Evolutionary conservation across 2,329 filamentous ascomycete genomes (phyloP), one percentile per base, ranked within the genome.

Genomic region (Drechslerella dactyloides): DNA sequence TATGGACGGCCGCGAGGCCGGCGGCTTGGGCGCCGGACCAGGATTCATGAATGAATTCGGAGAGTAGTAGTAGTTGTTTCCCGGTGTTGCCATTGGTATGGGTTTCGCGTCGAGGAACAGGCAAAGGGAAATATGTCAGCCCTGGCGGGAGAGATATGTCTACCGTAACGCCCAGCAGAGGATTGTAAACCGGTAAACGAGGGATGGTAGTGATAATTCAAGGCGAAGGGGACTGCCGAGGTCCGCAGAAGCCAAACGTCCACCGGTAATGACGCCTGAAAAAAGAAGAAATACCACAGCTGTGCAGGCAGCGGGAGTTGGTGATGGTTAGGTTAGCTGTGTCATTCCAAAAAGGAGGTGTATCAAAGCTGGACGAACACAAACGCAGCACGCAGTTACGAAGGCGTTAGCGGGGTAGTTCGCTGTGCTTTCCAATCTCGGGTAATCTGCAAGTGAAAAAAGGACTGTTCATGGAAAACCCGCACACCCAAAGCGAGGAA

Each of bases 311-410:
- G 51, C 27, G 59, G 24, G 48, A 70, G 61, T 30, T 35, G 30
- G 56, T 51, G 40, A 48, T 19, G 52, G 53, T 57, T 62, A 46
- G 27, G 66, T 70, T 64, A 70, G 66, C 59, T 44, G 66, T 58
- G 44, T 21, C 53, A 59, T 64, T 50, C 63, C 66, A 63, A 70
- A 70, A 70, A 72, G 68, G 68, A 72, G 68, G 56, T 63, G 60
- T 72, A 61, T 60, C 55, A 72, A 51, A 56, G 57, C 24, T 51
- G 56, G 61, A 65, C 60, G 60, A 60, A 72, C 48, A 44, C 52
- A 44, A 48, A 59, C 30, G 46, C 52, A 33, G 17, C 46, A 27
- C 64, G 30, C 59, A 70, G 60, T 56, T 56, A 61, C 50, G 44
- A 60, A 56, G 55, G 5, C 23, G 50, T 19, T 63, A 72, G 68